A percentile compares a stretch with the other conserved stretches of the same genome.
These are phyloP conservation scores for Pythium utonaiense DNA, from an alignment of 352 stramenopile genomes.

Conservation along the genomic window DNA sequence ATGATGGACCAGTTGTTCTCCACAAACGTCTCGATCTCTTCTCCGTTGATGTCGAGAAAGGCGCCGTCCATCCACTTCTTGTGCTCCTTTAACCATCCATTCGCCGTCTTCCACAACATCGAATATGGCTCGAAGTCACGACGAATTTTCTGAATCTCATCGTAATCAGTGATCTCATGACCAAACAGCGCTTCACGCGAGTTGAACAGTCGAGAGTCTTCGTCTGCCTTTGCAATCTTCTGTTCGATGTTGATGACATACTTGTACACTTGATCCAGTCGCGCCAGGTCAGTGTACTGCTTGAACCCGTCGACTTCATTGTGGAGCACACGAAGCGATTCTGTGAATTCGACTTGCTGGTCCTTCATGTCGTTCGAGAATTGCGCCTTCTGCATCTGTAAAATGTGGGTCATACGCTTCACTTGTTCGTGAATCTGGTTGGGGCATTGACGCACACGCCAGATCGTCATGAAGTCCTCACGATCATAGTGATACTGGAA, in stretches of 20 bases:
- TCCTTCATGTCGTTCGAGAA: constrained; percentile 91
- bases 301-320: constrained; percentile 85
- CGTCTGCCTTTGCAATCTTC: constrained; percentile 84
- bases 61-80: constrained; percentile 91
- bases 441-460: constrained; percentile 83
- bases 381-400: constrained; percentile 78
- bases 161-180: constrained; percentile 89
- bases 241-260: constrained; percentile 85
- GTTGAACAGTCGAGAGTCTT: constrained; percentile 90
- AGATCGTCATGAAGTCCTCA: constrained; percentile 89
- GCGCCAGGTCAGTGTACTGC: constrained; percentile 84
- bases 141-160: constrained; percentile 85
- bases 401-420: constrained; percentile 75
- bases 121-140: constrained; percentile 94
- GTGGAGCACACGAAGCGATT: constrained; percentile 79
- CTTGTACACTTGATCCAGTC: constrained; percentile 86
- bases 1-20: constrained; percentile 79
- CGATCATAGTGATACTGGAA: constrained; percentile 86
- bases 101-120: constrained; percentile 91
- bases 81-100: constrained; percentile 90
- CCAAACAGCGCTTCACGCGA: constrained; percentile 88
- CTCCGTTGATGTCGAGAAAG: constrained; percentile 89
- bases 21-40: constrained; percentile 91
- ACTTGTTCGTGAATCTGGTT: constrained; percentile 87
- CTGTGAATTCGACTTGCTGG: constrained; percentile 90